Base-by-base conservation (phyloP, 23 red algal genomes). In the Gracilariopsis chorda region DNA sequence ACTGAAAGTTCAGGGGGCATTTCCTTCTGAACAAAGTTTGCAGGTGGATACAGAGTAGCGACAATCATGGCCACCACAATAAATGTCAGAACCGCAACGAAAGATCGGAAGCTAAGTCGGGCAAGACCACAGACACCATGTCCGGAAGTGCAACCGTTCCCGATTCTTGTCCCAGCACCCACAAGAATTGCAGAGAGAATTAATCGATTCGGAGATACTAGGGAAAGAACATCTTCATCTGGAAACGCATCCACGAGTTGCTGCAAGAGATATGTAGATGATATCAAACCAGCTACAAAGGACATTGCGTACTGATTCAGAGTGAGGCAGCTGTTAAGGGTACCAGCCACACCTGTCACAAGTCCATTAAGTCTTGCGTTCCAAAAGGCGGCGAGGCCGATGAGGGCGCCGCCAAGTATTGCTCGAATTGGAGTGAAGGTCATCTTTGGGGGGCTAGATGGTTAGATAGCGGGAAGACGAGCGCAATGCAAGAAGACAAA, bases 81-180 rank as follows among this genome's bases (percentile, higher is more conserved):
- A 53, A 95, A 90, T 2, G 75, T 49, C 11, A 53, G 40, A 16
- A 79, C 61, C 2, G 93, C 85, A 12, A 85, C 86, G 44, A 80
- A 48, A 11, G 84, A 90, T 20, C 93, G 78, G 7, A 20, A 28
- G 2, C 84, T 90, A 28, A 88, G 39, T 27, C 93, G 85, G 6
- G 84, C 82, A 9, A 95, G 80, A 1, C 93, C 93, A 63, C 84
- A 90, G 33, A 95, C 45, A 25, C 93, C 93, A 73, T 95, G 93
- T 30, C 93, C 93, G 3, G 93, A 95, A 3, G 93, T 95, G 47
- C 93, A 95, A 60, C 93, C 93, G 52, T 65, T 68, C 37, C 49
- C 93, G 0, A 95, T 43, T 28, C 78, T 28, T 9, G 93, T 74
- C 40, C 93, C 93, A 39, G 86, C 51, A n/a, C 93, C 93, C 53